Percentiles rank a stretch among this genome's conserved stretches.
These are phyloP conservation scores for Phytophthora aleatoria DNA, from an alignment of 352 stramenopile genomes.

Conservation along the genomic window DNA sequence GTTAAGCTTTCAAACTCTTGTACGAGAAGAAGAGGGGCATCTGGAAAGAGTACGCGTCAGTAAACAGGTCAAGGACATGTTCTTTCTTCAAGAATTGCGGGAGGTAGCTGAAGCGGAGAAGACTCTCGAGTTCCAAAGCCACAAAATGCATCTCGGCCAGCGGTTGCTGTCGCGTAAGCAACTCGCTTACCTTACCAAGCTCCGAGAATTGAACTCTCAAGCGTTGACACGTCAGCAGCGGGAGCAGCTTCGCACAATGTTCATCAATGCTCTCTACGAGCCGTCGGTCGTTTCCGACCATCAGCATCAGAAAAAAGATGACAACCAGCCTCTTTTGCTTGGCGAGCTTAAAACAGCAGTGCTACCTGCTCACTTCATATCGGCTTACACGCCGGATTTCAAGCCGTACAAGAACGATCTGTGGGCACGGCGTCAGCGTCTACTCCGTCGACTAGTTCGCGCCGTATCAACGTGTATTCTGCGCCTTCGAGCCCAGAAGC, in stretches of 20 bases:
- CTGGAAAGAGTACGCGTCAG: constrained; percentile 45
- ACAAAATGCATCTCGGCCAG: constrained; percentile 69
- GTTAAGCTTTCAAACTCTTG: constrained; percentile 58
- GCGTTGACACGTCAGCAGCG: constrained; percentile 40
- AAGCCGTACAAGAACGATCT: constrained; percentile 90
- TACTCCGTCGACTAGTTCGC: constrained; percentile 70
- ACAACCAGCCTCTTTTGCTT: constrained; percentile 18
- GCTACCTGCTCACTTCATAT: constrained; percentile 51
- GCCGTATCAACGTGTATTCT: constrained; percentile 81
- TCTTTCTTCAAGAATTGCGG: constrained; percentile 82
- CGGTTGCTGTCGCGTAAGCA: constrained; percentile 58
- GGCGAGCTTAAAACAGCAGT: constrained; percentile 36
- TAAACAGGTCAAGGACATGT: constrained; percentile 70
- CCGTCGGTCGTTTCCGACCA: constrained; percentile 13
- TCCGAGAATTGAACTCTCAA: constrained; percentile 47
- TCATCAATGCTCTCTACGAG: constrained; percentile 38
- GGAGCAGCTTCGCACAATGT: constrained; percentile 49
- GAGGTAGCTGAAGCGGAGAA: constrained; percentile 78
- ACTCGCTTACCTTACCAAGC: constrained; percentile 45
- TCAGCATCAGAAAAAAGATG: constrained; percentile 10
- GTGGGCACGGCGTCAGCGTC: constrained; percentile 71
- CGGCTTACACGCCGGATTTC: constrained; percentile 60
- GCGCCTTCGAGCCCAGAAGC: constrained; percentile 56
- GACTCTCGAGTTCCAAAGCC: constrained; percentile 87
- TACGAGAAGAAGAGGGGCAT: constrained; percentile 54